Conservation (phyloP, 805 yeast genomes). For the Pichia paraexigua region DNA sequence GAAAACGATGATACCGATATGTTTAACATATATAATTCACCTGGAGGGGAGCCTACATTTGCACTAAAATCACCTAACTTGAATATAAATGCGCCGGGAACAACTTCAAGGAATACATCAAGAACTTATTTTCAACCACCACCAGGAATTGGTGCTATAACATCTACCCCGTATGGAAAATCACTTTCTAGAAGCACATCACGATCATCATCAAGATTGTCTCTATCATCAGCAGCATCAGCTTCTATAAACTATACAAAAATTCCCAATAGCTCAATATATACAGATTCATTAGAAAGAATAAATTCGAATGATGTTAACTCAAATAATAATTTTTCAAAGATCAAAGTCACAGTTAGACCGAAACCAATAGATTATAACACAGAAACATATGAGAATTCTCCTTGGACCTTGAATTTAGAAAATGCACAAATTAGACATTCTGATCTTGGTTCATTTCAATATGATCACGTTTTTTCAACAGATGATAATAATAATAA, state of each 20-base stretch:
- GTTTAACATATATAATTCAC: not conserved
- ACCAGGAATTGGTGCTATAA: not conserved
- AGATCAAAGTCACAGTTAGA: constrained; percentile 65
- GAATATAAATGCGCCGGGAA: not conserved
- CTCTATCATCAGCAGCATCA: constrained; percentile 5
- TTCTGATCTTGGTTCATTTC: constrained; percentile 53
- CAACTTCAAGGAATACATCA: not conserved
- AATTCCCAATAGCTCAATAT: not conserved
- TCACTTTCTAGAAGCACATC: constrained; percentile 7
- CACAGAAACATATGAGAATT: not conserved
- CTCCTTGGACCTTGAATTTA: constrained; percentile 37
- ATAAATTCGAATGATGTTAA: constrained; percentile 28
- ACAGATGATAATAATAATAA: constrained; percentile 44
- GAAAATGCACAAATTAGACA: constrained; percentile 39
- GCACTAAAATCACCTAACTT: not conserved
- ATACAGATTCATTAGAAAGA: constrained; percentile 1
- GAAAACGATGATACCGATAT: not conserved
- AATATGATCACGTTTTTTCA: constrained; percentile 73
- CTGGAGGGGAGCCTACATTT: not conserved
- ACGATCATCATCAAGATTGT: constrained; percentile 9
- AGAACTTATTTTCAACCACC: not conserved
- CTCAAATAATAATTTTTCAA: not conserved
- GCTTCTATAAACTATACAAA: constrained; percentile 4
- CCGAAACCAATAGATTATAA: constrained; percentile 50
- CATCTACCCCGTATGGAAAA: constrained; percentile 1